phyloP scores from a whole-genome alignment of 306 rosid genomes.

The Mucuna pruriens region DNA sequence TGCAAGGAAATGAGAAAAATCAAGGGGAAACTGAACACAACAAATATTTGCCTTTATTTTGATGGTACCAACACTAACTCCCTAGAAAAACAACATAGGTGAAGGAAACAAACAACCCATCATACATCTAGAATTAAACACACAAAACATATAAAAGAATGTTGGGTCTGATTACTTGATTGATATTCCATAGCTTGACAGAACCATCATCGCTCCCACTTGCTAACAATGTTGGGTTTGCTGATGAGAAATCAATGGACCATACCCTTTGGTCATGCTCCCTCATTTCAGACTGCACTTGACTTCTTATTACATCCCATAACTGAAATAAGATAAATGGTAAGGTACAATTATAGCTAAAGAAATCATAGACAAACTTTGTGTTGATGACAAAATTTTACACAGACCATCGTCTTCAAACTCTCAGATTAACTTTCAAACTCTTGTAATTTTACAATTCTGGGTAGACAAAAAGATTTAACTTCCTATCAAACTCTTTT shows the following conservation, averaged over 20 bases:
- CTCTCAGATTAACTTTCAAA: too few relatives aligned
- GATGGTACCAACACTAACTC: constrained; percentile 76
- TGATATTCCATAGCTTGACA: constrained; percentile 96
- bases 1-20: constrained; percentile 73
- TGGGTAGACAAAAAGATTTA: too few relatives aligned
- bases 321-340: constrained; percentile 52
- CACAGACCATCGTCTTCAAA: too few relatives aligned
- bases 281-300: constrained; percentile 75
- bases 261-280: constrained; percentile 86
- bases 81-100: constrained; percentile 74
- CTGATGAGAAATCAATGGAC: constrained; percentile 90
- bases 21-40: constrained; percentile 81
- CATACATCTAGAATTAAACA: constrained; percentile 53
- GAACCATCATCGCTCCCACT: constrained; percentile 87
- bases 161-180: constrained; percentile 74
- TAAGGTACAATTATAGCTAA: neutral
- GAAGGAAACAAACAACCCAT: constrained; percentile 64
- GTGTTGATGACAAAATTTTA: too few relatives aligned
- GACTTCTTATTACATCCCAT: constrained; percentile 87
- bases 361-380: constrained; percentile 14
- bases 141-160: constrained; percentile 40
- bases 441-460: too few relatives aligned
- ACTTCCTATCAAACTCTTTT: too few relatives aligned
- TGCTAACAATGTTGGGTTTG: constrained; percentile 81
- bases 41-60: constrained; percentile 89